Conservation (phyloP, 148 eudicot species). For the Silene conica region DNA sequence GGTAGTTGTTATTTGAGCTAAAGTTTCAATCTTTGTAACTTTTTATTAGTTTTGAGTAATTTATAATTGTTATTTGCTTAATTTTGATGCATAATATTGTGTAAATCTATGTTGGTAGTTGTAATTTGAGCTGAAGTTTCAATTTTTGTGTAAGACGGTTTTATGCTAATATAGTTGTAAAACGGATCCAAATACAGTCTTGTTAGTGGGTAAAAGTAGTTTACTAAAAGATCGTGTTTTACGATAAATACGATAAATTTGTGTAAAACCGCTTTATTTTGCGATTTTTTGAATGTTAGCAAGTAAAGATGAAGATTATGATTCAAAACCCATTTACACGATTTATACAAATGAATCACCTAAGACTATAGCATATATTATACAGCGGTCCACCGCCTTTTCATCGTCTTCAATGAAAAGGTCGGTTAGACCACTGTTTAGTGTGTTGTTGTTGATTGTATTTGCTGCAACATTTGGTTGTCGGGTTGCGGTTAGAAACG, state of each 20-base stretch:
- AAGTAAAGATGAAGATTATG: too few relatives aligned
- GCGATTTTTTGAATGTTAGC: slow-evolving; percentile 23
- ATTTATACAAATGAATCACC: slow-evolving; percentile 9
- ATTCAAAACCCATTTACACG: too few relatives aligned
- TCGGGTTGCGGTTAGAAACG: slow-evolving; percentile 34
- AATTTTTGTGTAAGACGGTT: not conserved
- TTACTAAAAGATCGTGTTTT: too few relatives aligned
- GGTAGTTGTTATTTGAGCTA: too few relatives aligned
- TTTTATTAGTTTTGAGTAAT: too few relatives aligned
- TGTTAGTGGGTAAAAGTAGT: too few relatives aligned
- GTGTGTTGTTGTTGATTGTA: slow-evolving; percentile 39
- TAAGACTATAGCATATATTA: slow-evolving; percentile 29
- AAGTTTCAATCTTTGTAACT: too few relatives aligned
- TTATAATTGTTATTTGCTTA: not conserved
- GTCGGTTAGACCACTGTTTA: slow-evolving; percentile 46
- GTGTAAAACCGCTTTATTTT: too few relatives aligned
- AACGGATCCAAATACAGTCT: too few relatives aligned
- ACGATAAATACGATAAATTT: too few relatives aligned
- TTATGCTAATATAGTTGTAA: too few relatives aligned
- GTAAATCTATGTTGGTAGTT: not conserved
- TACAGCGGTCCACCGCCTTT: slow-evolving; percentile 21
- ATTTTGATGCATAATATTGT: not conserved
- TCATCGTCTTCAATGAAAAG: slow-evolving; percentile 41
- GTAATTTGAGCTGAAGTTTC: slow-evolving; percentile 1
- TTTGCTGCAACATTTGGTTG: slow-evolving; percentile 48